Base-by-base conservation (phyloP, 352 stramenopile genomes). In the Saprolegnia diclina region DNA sequence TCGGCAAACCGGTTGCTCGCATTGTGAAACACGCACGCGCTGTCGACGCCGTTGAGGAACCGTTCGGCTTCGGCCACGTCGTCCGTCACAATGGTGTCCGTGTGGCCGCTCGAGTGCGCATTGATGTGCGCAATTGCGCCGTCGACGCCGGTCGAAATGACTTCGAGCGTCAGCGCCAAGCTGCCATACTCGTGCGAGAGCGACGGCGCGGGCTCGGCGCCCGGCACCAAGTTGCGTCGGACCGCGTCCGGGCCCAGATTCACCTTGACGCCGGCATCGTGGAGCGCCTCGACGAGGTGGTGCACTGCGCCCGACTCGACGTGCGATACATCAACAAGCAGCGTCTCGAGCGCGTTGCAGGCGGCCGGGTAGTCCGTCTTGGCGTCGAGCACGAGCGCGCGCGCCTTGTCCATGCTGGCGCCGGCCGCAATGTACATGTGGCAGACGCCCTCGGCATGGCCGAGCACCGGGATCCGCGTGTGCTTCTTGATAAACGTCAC, bases 331-430 rank as follows among this genome's bases (percentile, higher is more conserved):
- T 99, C 92, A 1, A 99, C 70, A 18, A 99, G 77, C 22, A 99
- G 77, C 50, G 95, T 98, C 77, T 99, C 97, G 56, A 98, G 87
- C 7, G 97, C 95, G 73, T 99, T 99, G 77, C 97, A 99, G 6
- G 96, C 96, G 5, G 96, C 95, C 2, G 96, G 96, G 78, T 99
- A 99, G 74, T 99, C 94, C 24, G 91, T 98, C 86, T 99, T 99
- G 65, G 95, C 86, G 78, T 99, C 96, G 26, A 99, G 85, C n/a
- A 91, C 88, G 50, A 99, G 82, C 63, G 88, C 81, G 44, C 76
- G 80, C 4, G 95, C 94, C 72, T 93, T 96, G 19, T 80, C 79
- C 18, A 95, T 64, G 64, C 95, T 81, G 18, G 96, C 96, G 2
- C 82, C 89, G 53, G 78, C 79, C 77, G 99, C 92, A 65, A 99